Base-by-base conservation (phyloP, 2,329 filamentous ascomycete species). In the Pseudocercospora ulei region DNA sequence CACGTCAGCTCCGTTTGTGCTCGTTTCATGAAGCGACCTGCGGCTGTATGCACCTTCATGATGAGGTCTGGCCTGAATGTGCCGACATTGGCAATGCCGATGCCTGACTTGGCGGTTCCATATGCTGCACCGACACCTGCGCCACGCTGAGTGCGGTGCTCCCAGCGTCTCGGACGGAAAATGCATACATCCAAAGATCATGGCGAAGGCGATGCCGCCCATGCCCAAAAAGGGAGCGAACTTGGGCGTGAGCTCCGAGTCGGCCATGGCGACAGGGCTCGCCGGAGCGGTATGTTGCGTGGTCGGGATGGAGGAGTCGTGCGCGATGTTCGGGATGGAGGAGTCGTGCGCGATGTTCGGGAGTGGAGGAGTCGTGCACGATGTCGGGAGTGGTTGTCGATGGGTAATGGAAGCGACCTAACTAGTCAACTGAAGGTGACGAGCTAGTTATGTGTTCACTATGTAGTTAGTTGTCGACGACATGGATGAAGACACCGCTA, bases 201-300 rank as follows among this genome's bases (percentile, higher is more conserved):
- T 88, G 59, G 82, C 81, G 55, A 76, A 75, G 43, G 78, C 79
- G 59, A 88, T 85, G 56, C 82, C 82, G 56, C 72, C 81, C 81
- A 88, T 85, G 69, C 83, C 83, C 62, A 88, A 73, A 69, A 88
- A 90, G 55, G 82, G 82, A 67, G 83, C 83, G 62, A 87, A 88
- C 66, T 82, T 82, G 55, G 83, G 83, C 43, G 79, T 69, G 47
- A 76, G 65, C 51, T 78, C 75, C 31, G 73, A 52, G 31, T 65
- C 62, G 20, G 55, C 48, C 58, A 59, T 74, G 52, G 72, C 55
- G 39, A 26, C 17, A 22, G 14, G 14, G 27, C 19, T 43, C 39
- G 39, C 30, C 14, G 33, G 16, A 35, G 9, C 5, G 22, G 12
- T 7, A 5, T 7, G 13, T n/a, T 7, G 19, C 24, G 5, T 17